Conservation (phyloP, 805 yeast species). For the Ogataea saltuana region DNA sequence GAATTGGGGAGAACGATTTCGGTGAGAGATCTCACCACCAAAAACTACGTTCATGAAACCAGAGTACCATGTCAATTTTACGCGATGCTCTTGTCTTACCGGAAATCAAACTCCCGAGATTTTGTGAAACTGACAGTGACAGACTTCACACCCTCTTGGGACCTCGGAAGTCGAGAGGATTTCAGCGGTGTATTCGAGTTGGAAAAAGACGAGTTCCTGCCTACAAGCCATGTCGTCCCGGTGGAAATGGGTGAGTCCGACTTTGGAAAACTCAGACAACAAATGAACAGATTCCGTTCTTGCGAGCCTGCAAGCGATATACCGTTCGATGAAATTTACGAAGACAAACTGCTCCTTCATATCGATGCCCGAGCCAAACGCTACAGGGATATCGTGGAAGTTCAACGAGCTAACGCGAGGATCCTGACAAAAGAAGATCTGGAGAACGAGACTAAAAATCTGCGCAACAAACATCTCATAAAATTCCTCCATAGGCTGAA, state of each 20-base stretch:
- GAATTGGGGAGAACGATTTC: not conserved
- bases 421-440: slow-evolving; percentile 16
- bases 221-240: slow-evolving; percentile 10
- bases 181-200: slow-evolving; percentile 14
- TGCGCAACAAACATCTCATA: slow-evolving; percentile 15
- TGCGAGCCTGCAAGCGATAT: slow-evolving; percentile 13
- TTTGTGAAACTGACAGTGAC: too few relatives aligned
- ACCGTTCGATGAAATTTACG: slow-evolving; percentile 21
- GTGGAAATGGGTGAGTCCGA: slow-evolving; percentile 16
- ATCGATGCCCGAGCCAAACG: slow-evolving; percentile 18
- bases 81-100: slow-evolving; percentile 19
- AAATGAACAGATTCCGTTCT: slow-evolving; percentile 5
- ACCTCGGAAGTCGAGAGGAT: slow-evolving; percentile 1
- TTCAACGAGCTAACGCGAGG: slow-evolving; percentile 16
- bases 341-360: slow-evolving; percentile 22
- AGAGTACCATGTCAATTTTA: slow-evolving; percentile 15
- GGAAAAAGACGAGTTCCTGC: slow-evolving; percentile 5
- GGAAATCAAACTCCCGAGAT: slow-evolving; percentile 4
- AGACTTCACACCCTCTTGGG: slow-evolving; percentile 25
- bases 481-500: slow-evolving; percentile 22
- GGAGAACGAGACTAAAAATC: slow-evolving; percentile 7
- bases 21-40: slow-evolving; percentile 12
- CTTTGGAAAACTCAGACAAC: slow-evolving; percentile 5
- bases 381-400: slow-evolving; percentile 23
- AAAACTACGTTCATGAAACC: slow-evolving; percentile 7